Evolutionary conservation across 371 early-diverging fungal genomes (phyloP).

Genomic region (Apophysomyces variabilis): DNA sequence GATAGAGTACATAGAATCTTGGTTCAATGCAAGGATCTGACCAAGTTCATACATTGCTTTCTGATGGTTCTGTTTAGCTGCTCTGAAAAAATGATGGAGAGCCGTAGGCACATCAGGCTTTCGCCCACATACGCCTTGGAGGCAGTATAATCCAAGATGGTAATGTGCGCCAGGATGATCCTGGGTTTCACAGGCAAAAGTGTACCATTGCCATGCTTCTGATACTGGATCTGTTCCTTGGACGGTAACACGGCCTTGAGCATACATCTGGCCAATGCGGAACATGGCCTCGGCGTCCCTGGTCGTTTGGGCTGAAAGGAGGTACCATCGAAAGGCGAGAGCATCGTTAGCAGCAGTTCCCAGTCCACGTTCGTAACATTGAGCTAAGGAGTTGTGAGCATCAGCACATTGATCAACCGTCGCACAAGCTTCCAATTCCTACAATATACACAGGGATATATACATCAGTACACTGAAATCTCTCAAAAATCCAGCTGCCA

Average conservation of each 20-base stretch:
- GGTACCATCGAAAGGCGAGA: slow-evolving; percentile 48
- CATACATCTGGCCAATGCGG: slow-evolving; percentile 43
- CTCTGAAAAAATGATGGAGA: slow-evolving; percentile 36
- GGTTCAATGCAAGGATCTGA: slow-evolving; percentile 20
- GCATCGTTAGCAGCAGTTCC: slow-evolving; percentile 51
- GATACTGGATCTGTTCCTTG: slow-evolving; percentile 25
- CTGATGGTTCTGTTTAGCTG: slow-evolving; percentile 36
- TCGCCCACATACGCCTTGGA: slow-evolving; percentile 31
- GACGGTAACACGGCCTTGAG: slow-evolving; percentile 21
- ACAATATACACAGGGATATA: neutral
- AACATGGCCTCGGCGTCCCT: slow-evolving; percentile 50
- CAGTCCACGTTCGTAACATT: slow-evolving; percentile 51
- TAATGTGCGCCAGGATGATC: slow-evolving; percentile 42
- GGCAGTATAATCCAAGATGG: slow-evolving; percentile 38
- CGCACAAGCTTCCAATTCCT: slow-evolving; percentile 50
- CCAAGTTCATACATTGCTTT: slow-evolving; percentile 48
- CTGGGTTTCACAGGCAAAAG: slow-evolving; percentile 32
- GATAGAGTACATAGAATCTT: slow-evolving; percentile 8
- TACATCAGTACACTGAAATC: no score
- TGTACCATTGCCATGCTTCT: slow-evolving; percentile 40
- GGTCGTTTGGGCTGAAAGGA: slow-evolving; percentile 36
- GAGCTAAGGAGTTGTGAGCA: slow-evolving; percentile 45
- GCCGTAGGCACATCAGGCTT: slow-evolving; percentile 16
- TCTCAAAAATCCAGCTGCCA: no score
- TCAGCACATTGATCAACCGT: slow-evolving; percentile 36